These are phyloP conservation scores for Sporothrix inflata DNA, from an alignment of 2,329 filamentous ascomycete genomes.

Conservation along the genomic window DNA sequence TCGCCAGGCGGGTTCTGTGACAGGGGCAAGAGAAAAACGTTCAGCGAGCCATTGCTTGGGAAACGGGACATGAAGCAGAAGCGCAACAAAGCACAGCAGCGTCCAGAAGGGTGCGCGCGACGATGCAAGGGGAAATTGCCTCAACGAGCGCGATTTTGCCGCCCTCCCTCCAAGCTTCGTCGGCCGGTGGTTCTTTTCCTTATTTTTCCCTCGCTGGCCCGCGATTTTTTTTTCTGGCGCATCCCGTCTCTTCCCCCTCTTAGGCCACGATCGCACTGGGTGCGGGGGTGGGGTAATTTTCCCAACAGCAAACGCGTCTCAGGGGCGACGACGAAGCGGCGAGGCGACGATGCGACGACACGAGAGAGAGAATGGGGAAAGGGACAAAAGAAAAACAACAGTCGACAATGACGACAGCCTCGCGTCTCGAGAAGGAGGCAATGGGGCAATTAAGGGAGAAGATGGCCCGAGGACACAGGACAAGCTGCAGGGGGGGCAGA, in stretches of 20 bases:
- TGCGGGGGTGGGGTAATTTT: slow-evolving; percentile 35
- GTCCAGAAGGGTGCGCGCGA: not conserved
- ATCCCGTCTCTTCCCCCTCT: slow-evolving; percentile 2
- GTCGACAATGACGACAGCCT: slow-evolving; percentile 6
- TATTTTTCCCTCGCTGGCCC: slow-evolving; percentile 4
- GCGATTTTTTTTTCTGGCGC: slow-evolving; percentile 11
- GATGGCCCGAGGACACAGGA: slow-evolving; percentile 11
- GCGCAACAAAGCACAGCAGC: not conserved
- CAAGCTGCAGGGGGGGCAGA: slow-evolving; percentile 9
- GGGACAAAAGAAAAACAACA: not conserved
- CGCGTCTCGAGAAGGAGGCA: not conserved
- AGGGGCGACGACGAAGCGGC: not conserved
- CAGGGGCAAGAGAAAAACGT: slow-evolving; percentile 8
- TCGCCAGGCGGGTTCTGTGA: slow-evolving; percentile 72
- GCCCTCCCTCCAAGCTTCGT: not conserved
- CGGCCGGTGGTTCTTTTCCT: not conserved
- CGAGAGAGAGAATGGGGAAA: slow-evolving; percentile 31
- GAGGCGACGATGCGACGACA: not conserved
- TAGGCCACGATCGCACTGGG: slow-evolving; percentile 14
- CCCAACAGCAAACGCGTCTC: slow-evolving; percentile 20
- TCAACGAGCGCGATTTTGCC: slow-evolving; percentile 11
- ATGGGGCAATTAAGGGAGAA: not conserved
- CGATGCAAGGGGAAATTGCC: slow-evolving; percentile 6
- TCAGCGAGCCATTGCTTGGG: slow-evolving; percentile 22
- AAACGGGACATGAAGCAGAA: not conserved